A percentile compares a stretch with the other conserved stretches of the same genome.
phyloP scores from a whole-genome alignment of 2,329 filamentous ascomycete species.

The Alternaria metachromatica region DNA sequence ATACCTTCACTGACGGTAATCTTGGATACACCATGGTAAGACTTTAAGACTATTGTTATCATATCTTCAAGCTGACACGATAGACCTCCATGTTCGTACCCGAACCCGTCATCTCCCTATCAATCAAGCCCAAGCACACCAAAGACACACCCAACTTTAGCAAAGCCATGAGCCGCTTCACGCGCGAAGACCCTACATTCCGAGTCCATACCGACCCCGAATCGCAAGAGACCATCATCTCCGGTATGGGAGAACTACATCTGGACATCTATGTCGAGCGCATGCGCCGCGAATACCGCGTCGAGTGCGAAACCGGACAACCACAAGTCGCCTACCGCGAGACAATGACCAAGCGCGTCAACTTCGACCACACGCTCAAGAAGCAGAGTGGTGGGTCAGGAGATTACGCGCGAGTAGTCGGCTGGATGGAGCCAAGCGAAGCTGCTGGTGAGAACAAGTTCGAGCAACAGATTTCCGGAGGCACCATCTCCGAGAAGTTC shows the following conservation, averaged over 20 bases:
- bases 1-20: constrained; percentile 95
- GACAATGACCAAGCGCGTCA: constrained; percentile 79
- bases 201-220: constrained; percentile 90
- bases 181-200: constrained; percentile 98
- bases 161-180: constrained; percentile 98
- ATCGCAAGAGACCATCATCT: constrained; percentile 96
- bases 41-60: not conserved
- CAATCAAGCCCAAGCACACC: constrained; percentile 93
- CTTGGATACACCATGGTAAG: constrained; percentile 85
- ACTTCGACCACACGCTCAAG: constrained; percentile 93
- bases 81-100: constrained; percentile 93
- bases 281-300: constrained; percentile 94
- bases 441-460: constrained; percentile 78
- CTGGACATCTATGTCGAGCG: constrained; percentile 97
- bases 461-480: constrained; percentile 85
- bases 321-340: constrained; percentile 97
- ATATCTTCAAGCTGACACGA: constrained; percentile 16
- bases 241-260: constrained; percentile 97
- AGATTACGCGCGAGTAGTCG: constrained; percentile 91
- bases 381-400: constrained; percentile 95
- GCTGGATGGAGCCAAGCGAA: constrained; percentile 86
- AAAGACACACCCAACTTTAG: constrained; percentile 94
- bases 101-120: constrained; percentile 96
- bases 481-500: constrained; percentile 94
- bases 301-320: constrained; percentile 93